Base-by-base conservation (phyloP, 139 green algal species). In the Axilococcus clingmanii region DNA sequence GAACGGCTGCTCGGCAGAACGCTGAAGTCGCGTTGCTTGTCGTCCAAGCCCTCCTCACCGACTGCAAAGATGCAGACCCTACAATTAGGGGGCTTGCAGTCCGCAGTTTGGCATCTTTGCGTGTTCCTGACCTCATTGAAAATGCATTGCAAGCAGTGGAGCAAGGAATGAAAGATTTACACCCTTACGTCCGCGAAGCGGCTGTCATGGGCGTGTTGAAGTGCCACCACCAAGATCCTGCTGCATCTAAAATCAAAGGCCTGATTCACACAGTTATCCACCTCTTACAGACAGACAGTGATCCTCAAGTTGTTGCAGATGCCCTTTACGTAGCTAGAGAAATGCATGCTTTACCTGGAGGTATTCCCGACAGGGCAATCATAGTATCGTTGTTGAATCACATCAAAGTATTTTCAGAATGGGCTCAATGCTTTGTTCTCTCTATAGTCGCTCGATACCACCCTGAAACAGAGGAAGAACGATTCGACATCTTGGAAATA, bases 401-500 rank as follows among this genome's bases (percentile, higher is more conserved):
- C n/a, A 83, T 96, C 42, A 72, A 82, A 66, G 80, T 91, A 25
- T 96, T 95, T 52, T 84, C 58, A 28, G 90, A 98, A 61, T 97
- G 85, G 85, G 69, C 68, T 15, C 91, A 98, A 61, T 96, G 89
- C 69, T 64, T 85, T 49, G 79, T 96, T 15, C 66, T 98, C 55
- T 84, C 94, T 43, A 43, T 73, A 8, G 59, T 93, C 19, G 80
- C 80, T 6, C 37, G 61, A 0, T 97, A 96, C 66, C 38, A 47
- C 29, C 83, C 90, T 7, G 46, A 50, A 22, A 37, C 27, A 4
- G 79, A 89, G 67, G 57, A 75, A 11, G 90, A 97, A 66, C 79
- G 87, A 37, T 97, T 89, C 63, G 88, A 96, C 65, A 72, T 97
- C 48, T 81, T 98, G 61, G 94, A 97, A 62, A 69, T 81, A 19